Percentiles rank a stretch among this genome's conserved stretches.
phyloP scores from a whole-genome alignment of 2,329 filamentous ascomycete genomes.

The Albifimbria verrucaria region DNA sequence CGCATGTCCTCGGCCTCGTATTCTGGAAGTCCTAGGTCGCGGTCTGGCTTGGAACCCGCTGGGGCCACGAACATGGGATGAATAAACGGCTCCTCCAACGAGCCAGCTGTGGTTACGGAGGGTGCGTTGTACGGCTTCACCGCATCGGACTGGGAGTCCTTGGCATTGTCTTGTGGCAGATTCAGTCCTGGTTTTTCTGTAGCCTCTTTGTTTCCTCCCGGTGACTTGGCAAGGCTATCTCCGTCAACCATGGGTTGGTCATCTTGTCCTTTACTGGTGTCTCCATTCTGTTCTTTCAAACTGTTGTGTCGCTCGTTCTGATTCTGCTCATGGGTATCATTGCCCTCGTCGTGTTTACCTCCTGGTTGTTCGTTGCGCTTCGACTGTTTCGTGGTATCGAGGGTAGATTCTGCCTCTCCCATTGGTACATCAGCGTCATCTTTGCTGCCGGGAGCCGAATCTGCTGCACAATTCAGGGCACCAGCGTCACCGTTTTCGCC shows the following conservation, averaged over 20 bases:
- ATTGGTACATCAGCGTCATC: slow-evolving; percentile 7
- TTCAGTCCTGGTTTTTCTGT: slow-evolving; percentile 13
- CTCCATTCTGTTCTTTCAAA: not conserved
- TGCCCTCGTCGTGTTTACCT: not conserved
- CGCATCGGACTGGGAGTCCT: not conserved
- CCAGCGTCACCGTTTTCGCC: slow-evolving; percentile 4
- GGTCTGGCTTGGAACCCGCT: slow-evolving; percentile 57
- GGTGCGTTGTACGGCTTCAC: not conserved
- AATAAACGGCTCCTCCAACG: slow-evolving; percentile 49
- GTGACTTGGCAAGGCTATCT: not conserved
- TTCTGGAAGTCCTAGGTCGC: slow-evolving; percentile 68
- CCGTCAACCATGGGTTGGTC: not conserved
- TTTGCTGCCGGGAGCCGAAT: slow-evolving; percentile 7
- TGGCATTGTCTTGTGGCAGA: not conserved
- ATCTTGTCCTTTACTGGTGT: not conserved
- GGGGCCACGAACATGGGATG: slow-evolving; percentile 75
- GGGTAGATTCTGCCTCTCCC: not conserved
- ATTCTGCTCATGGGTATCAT: not conserved
- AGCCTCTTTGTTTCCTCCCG: not conserved
- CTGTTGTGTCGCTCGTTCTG: not conserved
- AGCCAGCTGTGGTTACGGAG: slow-evolving; percentile 10
- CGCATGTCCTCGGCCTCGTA: slow-evolving; percentile 76
- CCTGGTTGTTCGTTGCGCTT: too few relatives aligned
- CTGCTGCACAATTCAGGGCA: not conserved
- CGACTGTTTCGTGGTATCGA: too few relatives aligned